A percentile compares a stretch with the other conserved stretches of the same genome.
Conservation (phyloP, 164 flowering plant genomes). For the Chimonanthus salicifolius region DNA sequence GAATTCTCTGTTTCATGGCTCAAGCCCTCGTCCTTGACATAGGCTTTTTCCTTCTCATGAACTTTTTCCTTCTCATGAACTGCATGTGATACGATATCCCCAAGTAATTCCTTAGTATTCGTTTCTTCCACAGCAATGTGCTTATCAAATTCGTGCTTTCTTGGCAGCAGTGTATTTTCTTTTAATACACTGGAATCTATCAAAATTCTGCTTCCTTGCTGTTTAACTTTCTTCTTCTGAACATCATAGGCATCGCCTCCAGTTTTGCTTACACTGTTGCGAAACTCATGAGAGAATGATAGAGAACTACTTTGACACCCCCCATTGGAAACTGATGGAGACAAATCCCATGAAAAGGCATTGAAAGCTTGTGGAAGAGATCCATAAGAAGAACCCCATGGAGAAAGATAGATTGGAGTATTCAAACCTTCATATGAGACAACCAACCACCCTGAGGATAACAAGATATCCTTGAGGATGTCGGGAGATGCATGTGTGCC, state of each 20-base stretch:
- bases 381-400: conserved; percentile 15
- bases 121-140: neutral
- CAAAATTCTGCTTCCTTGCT: neutral
- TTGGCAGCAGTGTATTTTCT: neutral
- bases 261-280: neutral
- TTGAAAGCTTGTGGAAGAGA: conserved; percentile 19
- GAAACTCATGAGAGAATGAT: neutral
- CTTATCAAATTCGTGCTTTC: neutral
- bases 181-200: neutral
- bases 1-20: conserved; percentile 6
- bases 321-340: neutral
- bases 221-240: conserved; percentile 2
- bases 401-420: conserved; percentile 15
- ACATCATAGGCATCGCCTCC: neutral
- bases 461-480: conserved; percentile 7
- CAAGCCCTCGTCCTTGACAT: conserved; percentile 5
- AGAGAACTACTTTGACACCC: neutral
- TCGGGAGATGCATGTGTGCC: neutral
- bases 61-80: conserved; percentile 8
- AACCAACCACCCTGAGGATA: conserved; percentile 18
- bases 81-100: neutral
- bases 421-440: neutral
- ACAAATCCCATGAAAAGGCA: conserved; percentile 6
- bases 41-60: conserved; percentile 10
- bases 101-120: neutral